phyloP scores from a whole-genome alignment of 2,329 filamentous ascomycete species.

The Ciborinia camelliae region DNA sequence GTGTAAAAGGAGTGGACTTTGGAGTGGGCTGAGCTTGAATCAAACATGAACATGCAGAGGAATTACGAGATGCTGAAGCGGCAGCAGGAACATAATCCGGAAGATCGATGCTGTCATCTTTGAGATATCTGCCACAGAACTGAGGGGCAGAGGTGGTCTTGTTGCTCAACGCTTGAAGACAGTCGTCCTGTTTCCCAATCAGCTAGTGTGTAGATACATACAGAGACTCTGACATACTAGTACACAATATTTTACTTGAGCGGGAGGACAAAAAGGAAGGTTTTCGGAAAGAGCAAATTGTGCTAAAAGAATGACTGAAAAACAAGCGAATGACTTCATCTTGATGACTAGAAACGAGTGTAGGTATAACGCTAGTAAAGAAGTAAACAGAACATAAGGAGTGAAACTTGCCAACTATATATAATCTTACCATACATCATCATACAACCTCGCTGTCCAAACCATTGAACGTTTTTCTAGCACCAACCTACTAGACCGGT shows the following conservation, averaged over 20 bases:
- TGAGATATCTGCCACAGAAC: neutral
- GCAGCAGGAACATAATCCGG: neutral
- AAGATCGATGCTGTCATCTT: slow-evolving; percentile 5
- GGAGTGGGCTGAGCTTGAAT: neutral
- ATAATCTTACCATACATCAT: neutral
- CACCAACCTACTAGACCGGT: neutral
- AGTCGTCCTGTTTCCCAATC: slow-evolving; percentile 7
- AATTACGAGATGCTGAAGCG: neutral
- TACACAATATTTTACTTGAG: neutral
- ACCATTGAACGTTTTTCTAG: neutral
- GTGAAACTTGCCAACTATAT: neutral
- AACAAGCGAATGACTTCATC: slow-evolving; percentile 1
- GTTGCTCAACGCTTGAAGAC: neutral
- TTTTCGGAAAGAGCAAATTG: slow-evolving; percentile 3
- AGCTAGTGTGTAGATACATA: neutral
- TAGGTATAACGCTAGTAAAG: neutral
- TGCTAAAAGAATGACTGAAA: slow-evolving; percentile 3
- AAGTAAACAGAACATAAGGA: neutral
- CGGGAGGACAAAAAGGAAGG: slow-evolving; percentile 2
- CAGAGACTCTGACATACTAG: neutral
- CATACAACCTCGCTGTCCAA: neutral
- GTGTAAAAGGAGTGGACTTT: neutral
- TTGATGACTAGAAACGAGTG: neutral
- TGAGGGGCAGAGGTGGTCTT: neutral
- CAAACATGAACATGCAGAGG: slow-evolving; percentile 10